phyloP scores from a whole-genome alignment of 1,284 basidiomycete genomes.

The Kwoniella shivajii region DNA sequence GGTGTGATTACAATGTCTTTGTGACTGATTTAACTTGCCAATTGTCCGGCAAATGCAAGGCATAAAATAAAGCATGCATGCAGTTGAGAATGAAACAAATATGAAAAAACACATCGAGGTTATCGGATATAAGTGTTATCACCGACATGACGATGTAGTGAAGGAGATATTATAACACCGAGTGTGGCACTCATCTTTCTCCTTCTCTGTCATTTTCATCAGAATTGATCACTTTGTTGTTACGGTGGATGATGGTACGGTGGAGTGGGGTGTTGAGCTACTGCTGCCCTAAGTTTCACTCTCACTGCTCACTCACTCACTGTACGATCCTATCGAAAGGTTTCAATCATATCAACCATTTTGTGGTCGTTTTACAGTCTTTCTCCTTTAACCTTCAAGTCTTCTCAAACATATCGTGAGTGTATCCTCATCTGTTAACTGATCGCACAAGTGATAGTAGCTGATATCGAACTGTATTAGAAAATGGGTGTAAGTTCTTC shows the following conservation, averaged over 20 bases:
- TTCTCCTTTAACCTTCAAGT: conserved; percentile 35
- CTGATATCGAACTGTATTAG: conserved; percentile 22
- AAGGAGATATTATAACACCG: background rate
- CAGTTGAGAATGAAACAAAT: background rate
- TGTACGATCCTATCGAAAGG: too few species aligned
- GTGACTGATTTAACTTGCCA: too few species aligned
- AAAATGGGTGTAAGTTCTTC: conserved; percentile 41
- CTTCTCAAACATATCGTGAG: conserved; percentile 30
- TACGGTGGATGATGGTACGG: too few species aligned
- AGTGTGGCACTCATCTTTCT: conserved; percentile 1
- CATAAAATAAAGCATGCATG: too few species aligned
- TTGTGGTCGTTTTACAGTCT: background rate
- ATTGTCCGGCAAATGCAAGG: too few species aligned
- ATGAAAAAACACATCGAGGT: background rate
- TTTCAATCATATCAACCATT: too few species aligned
- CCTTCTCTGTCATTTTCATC: too few species aligned
- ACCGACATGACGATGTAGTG: background rate
- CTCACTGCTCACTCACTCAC: too few species aligned
- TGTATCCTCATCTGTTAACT: background rate
- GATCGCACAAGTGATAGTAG: background rate
- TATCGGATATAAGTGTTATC: conserved; percentile 8
- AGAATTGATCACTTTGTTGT: too few species aligned
- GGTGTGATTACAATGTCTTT: too few species aligned
- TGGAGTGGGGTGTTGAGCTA: background rate
- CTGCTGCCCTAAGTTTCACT: background rate